These are phyloP conservation scores for Lathyrus oleraceus DNA, from an alignment of 306 rosid genomes.

Conservation along the genomic window DNA sequence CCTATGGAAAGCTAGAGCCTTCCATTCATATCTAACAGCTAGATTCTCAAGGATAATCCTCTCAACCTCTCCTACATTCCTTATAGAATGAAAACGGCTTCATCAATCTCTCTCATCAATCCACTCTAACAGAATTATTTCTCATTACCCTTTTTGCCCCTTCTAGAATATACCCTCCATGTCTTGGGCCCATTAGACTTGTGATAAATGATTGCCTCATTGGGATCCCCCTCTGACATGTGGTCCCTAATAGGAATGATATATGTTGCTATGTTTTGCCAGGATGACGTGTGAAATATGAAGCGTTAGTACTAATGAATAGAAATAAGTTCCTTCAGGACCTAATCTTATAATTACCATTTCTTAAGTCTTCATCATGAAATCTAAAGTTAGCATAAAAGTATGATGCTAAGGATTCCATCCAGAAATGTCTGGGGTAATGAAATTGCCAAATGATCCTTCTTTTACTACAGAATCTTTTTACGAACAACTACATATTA, in stretches of 20 bases:
- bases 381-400: slow-evolving; percentile 3
- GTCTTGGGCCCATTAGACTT: no score
- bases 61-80: no score
- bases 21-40: no score
- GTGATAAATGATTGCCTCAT: no score
- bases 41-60: no score
- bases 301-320: slow-evolving; percentile 2
- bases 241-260: not conserved
- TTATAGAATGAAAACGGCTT: no score
- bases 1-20: no score
- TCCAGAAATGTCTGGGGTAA: not conserved
- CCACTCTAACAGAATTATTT: no score
- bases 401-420: slow-evolving; percentile 1
- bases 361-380: slow-evolving; percentile 7
- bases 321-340: slow-evolving; percentile 4
- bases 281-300: slow-evolving; percentile 1
- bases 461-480: slow-evolving; percentile 15
- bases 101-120: no score
- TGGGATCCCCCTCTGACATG: not conserved
- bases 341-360: slow-evolving; percentile 16
- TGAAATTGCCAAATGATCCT: not conserved
- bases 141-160: no score
- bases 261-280: slow-evolving; percentile 21
- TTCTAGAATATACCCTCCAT: no score
- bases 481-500: slow-evolving; percentile 3